Percentiles rank a stretch among this genome's conserved stretches.
Conservation (phyloP, 805 yeast species). For the Kazachstania africana region DNA sequence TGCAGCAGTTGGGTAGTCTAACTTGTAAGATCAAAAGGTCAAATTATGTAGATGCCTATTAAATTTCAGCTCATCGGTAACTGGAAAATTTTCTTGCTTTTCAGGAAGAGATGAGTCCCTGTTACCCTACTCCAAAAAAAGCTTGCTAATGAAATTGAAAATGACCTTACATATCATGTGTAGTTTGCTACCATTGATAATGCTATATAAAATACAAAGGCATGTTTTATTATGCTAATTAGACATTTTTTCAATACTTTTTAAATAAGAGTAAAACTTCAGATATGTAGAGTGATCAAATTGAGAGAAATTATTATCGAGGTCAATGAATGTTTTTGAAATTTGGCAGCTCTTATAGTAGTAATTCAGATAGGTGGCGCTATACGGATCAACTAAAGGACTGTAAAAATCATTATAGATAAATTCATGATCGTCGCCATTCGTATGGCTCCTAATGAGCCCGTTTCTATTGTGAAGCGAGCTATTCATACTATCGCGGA, state of each 20-base stretch:
- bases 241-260: conserved; percentile 2
- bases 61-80: neutral
- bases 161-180: too few relatives aligned
- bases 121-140: neutral
- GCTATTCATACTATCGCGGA: conserved; percentile 7
- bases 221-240: too few relatives aligned
- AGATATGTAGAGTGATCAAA: conserved; percentile 40
- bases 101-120: neutral
- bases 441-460: too few relatives aligned
- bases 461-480: too few relatives aligned
- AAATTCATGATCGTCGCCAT: too few relatives aligned
- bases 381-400: conserved; percentile 21
- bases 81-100: neutral
- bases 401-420: conserved; percentile 10
- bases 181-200: too few relatives aligned
- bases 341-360: conserved; percentile 49
- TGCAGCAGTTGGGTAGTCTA: too few relatives aligned
- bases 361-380: conserved; percentile 34
- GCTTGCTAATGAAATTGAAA: too few relatives aligned
- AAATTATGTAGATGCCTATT: too few relatives aligned
- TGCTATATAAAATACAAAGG: too few relatives aligned
- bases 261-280: conserved; percentile 21
- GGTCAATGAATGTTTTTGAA: conserved; percentile 48
- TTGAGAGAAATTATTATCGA: conserved; percentile 48
- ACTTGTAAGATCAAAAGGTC: too few relatives aligned